These are phyloP conservation scores for Cetradonia linearis DNA, from an alignment of 495 filamentous ascomycete species.

Conservation along the genomic window DNA sequence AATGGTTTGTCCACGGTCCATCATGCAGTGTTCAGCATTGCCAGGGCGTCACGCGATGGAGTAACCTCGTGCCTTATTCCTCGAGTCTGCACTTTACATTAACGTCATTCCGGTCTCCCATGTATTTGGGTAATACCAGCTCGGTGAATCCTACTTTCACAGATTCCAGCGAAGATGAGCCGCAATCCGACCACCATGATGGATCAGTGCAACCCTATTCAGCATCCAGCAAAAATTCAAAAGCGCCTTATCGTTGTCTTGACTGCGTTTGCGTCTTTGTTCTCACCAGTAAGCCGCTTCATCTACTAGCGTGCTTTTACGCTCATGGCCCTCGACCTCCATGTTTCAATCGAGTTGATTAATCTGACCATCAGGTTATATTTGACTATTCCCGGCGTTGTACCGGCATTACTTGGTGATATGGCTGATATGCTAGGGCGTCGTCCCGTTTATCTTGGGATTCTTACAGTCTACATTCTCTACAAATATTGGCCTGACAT, in stretches of 20 bases:
- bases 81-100: neutral
- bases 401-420: slow-evolving; percentile 50
- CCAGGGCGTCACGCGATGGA: neutral
- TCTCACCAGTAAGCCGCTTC: slow-evolving; percentile 30
- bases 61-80: neutral
- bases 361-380: slow-evolving; percentile 60
- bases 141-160: neutral
- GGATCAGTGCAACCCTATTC: neutral
- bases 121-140: neutral
- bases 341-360: slow-evolving; percentile 49
- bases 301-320: slow-evolving; percentile 74
- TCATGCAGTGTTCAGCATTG: neutral
- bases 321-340: slow-evolving; percentile 42
- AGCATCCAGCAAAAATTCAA: neutral
- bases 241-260: neutral
- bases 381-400: slow-evolving; percentile 52
- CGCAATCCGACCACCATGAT: neutral
- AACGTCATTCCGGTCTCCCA: neutral
- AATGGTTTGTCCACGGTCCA: neutral
- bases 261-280: neutral
- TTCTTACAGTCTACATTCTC: slow-evolving; percentile 49
- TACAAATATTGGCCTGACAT: slow-evolving; percentile 54
- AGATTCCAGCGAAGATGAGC: neutral
- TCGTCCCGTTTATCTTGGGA: slow-evolving; percentile 47
- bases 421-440: slow-evolving; percentile 50